Base-by-base conservation (phyloP, 2,329 filamentous ascomycete species). In the Leptographium flavum region DNA sequence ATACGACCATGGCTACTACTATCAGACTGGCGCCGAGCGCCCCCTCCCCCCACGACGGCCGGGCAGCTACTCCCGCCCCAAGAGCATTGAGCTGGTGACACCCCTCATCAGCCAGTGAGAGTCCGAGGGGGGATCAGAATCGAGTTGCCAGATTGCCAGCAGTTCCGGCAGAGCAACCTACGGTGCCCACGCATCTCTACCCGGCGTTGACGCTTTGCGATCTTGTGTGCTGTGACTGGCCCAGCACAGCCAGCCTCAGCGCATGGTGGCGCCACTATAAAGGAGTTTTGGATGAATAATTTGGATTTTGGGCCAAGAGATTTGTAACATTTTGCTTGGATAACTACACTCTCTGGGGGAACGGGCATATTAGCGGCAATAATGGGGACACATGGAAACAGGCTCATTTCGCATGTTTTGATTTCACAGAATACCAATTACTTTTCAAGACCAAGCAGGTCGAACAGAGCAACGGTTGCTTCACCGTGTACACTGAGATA, bases 81-180 rank as follows among this genome's bases (percentile, higher is more conserved):
- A 71, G 60, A 79, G 74, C 61, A 76, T 79, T 53, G 75, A 80
- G 60, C 65, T 80, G 21, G 74, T 80, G 38, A 78, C 75, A 42
- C 76, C 76, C 30, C 69, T 76, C 59, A 57, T 73, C 52, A 65
- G 70, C 43, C 67, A 70, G 53, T 76, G 51, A 47, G 10, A n/a
- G n/a, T n/a, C n/a, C n/a, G n/a, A n/a, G n/a, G n/a, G n/a, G n/a
- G n/a, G n/a, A n/a, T n/a, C n/a, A n/a, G n/a, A n/a, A n/a, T n/a
- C n/a, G n/a, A n/a, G n/a, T n/a, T n/a, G n/a, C n/a, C n/a, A n/a
- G n/a, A n/a, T 39, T 28, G 38, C 17, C 25, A 14, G 25, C n/a
- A 39, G 38, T 30, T 10, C 21, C 14, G 13, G 32, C 44, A 42
- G 27, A 23, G 43, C 37, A 45, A 41, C 39, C 39, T 21, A 38